Conservation (phyloP, 2,329 filamentous ascomycete species). For the Talaromyces sp. region DNA sequence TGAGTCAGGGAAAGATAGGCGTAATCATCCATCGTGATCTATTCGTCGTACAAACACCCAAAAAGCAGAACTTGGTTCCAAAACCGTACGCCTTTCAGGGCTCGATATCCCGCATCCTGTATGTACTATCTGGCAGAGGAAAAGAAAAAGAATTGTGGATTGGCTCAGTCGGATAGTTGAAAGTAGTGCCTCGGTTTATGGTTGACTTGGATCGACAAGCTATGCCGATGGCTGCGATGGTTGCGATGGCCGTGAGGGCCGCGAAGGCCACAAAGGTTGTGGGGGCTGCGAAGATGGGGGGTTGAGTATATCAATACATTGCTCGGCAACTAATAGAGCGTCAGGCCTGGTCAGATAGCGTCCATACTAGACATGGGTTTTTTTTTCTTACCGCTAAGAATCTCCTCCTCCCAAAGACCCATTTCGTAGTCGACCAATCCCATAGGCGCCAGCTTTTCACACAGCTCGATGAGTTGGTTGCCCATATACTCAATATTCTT, state of each 20-base stretch:
- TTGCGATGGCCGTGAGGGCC: too few relatives aligned
- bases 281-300: background rate
- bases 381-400: slow-evolving; percentile 65
- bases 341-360: background rate
- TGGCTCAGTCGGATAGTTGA: background rate
- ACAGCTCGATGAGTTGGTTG: slow-evolving; percentile 73
- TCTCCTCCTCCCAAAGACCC: slow-evolving; percentile 92
- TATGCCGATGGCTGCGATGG: background rate
- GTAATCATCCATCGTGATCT: background rate
- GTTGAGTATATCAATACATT: background rate
- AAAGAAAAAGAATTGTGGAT: background rate
- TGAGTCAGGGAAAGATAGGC: background rate
- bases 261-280: background rate
- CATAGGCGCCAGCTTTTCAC: slow-evolving; percentile 80
- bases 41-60: background rate
- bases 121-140: background rate
- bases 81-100: background rate
- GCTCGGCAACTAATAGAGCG: background rate
- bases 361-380: background rate
- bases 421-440: slow-evolving; percentile 98
- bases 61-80: background rate
- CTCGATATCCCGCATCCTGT: too few relatives aligned
- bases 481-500: slow-evolving; percentile 73
- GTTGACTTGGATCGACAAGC: background rate
- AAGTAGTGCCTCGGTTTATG: background rate